Percentiles rank a stretch among this genome's conserved stretches.
Conservation (phyloP, 805 yeast genomes). For the Candida sithepensis region DNA sequence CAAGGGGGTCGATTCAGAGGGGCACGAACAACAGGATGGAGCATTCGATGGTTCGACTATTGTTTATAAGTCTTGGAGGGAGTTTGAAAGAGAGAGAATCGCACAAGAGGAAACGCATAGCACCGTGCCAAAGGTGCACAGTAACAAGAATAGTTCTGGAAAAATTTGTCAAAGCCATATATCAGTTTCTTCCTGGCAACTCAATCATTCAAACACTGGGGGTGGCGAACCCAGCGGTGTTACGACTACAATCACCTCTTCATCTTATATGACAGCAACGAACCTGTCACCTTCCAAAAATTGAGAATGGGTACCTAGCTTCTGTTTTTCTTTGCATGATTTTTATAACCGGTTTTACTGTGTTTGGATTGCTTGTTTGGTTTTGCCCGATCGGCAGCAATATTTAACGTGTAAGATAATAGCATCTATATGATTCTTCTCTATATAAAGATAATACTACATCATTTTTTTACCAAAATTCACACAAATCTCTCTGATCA, state of each 20-base stretch:
- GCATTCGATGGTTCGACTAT: conserved; percentile 89
- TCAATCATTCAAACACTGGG: neutral
- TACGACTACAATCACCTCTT: neutral
- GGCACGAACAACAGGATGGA: conserved; percentile 70
- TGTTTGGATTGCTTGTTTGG: too few relatives aligned
- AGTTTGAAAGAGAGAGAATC: conserved; percentile 69
- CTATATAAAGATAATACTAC: neutral
- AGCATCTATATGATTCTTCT: too few relatives aligned
- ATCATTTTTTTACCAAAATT: conserved; percentile 7
- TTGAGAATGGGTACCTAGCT: too few relatives aligned
- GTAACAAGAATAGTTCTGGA: conserved; percentile 17
- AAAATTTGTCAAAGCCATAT: neutral
- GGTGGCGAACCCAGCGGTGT: neutral
- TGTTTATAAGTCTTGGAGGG: conserved; percentile 92
- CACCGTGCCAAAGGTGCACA: conserved; percentile 24
- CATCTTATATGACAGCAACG: too few relatives aligned
- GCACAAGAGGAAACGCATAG: conserved; percentile 18
- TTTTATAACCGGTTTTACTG: too few relatives aligned
- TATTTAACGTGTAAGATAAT: neutral
- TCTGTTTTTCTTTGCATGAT: too few relatives aligned
- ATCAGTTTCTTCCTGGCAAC: too few relatives aligned
- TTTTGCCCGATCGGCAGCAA: too few relatives aligned
- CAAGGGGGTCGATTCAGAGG: conserved; percentile 62
- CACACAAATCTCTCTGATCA: conserved; percentile 16
- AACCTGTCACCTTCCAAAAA: too few relatives aligned